Evolutionary conservation across 2,329 filamentous ascomycete genomes (phyloP), one percentile per base, ranked within the genome.

Genomic region (Bipolaris victoriae): DNA sequence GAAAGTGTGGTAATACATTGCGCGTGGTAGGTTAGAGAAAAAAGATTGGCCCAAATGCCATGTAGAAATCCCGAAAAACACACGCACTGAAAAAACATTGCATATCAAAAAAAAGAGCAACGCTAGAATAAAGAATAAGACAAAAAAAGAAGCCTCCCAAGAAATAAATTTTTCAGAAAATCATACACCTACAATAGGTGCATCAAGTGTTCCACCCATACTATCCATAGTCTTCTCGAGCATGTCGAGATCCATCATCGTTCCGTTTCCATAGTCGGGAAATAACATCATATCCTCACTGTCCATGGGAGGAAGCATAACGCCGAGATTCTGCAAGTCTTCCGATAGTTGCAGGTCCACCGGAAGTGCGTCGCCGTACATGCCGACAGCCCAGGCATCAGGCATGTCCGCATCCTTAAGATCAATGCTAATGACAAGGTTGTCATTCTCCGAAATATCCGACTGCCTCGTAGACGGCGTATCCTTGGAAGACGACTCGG

Each of bases 391-490:
- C 72, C 73, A 76, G 4, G 66, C 71, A 47, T 74, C 71, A 5
- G 72, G 72, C 60, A 74, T 65, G 43, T 75, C 70, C 4, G 60
- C 65, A 24, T 74, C 73, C 39, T 72, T 74, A 49, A 76, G 66
- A 48, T 74, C 69, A 20, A 80, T 61, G 49, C 71, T 76, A 64
- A 80, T 78, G 31, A 71, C 63, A 9, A 80, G 62, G 29, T 76
- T 75, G 61, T 79, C 78, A 52, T 75, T 75, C 61, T 79, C 75
- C 18, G 71, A 76, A 20, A 81, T 77, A 52, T 81, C 79, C 43
- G 76, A 79, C 45, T 72, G 73, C 22, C 71, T 69, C 24, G 75
- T 77, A 5, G 69, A 73, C 2, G 72, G 70, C 16, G 73, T 71
- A 62, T 78, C 68, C 62, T 78, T 77, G 24, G 71, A 65, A 0